Percentiles rank a stretch among this genome's conserved stretches.
These are phyloP conservation scores for Leccinum solheimii DNA, from an alignment of 1,284 basidiomycete genomes.

Conservation along the genomic window DNA sequence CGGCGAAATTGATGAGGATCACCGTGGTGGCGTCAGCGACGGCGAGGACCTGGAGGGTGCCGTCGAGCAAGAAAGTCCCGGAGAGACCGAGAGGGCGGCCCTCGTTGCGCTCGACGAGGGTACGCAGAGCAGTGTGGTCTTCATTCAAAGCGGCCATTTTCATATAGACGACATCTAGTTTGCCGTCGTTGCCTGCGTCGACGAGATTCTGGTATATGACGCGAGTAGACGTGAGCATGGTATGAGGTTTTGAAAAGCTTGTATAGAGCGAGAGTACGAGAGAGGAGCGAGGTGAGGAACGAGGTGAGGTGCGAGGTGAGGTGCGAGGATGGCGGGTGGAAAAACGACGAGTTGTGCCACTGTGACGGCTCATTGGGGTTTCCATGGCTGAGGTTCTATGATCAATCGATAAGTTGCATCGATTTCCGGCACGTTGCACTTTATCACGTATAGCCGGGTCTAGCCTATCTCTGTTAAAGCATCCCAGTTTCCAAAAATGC, in stretches of 20 bases:
- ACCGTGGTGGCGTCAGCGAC: slow-evolving; percentile 31
- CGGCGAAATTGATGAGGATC: slow-evolving; percentile 28
- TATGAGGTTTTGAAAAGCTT: not conserved
- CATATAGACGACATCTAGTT: slow-evolving; percentile 11
- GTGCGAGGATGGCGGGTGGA: slow-evolving; percentile 10
- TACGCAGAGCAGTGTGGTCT: slow-evolving; percentile 22
- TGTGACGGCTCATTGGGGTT: not conserved
- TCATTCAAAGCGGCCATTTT: slow-evolving; percentile 26
- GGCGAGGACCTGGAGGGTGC: slow-evolving; percentile 27
- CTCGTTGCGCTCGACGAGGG: slow-evolving; percentile 34
- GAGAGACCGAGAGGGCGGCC: slow-evolving; percentile 35
- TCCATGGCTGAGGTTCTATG: not conserved
- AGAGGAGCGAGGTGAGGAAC: not conserved
- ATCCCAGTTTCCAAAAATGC: slow-evolving; percentile 1
- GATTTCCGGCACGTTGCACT: not conserved
- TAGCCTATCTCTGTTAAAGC: not conserved
- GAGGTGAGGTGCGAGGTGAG: not conserved
- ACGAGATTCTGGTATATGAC: slow-evolving; percentile 31
- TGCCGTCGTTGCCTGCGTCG: slow-evolving; percentile 27
- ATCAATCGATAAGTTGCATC: slow-evolving; percentile 1
- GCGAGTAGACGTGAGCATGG: slow-evolving; percentile 17
- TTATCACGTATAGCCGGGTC: not conserved
- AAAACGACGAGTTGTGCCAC: slow-evolving; percentile 7
- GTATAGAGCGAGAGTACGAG: not conserved
- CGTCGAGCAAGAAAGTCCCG: slow-evolving; percentile 14